Conservation (phyloP, 345 rosid genomes). For the Lepidium africanum region DNA sequence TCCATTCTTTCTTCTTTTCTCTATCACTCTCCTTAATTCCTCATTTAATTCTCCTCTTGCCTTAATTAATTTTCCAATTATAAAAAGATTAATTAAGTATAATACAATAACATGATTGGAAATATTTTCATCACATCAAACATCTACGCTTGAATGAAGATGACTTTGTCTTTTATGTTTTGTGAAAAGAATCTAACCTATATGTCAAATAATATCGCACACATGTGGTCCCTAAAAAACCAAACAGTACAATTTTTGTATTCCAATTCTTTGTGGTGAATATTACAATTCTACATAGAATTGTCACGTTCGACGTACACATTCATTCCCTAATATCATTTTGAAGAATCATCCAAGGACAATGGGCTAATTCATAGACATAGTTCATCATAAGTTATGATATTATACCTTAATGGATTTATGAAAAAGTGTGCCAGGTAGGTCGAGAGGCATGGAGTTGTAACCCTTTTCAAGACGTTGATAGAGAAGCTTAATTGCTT, state of each 20-base stretch:
- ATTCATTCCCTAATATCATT: background rate
- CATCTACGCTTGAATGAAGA: background rate
- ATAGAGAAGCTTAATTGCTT: conserved; percentile 63
- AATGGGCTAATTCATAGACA: background rate
- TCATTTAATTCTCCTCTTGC: conserved; percentile 63
- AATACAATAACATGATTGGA: background rate
- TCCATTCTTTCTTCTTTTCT: conserved; percentile 50
- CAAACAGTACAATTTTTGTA: background rate
- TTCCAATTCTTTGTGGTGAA: background rate
- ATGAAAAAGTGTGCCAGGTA: conserved; percentile 77
- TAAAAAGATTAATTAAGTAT: no score
- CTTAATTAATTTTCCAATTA: conserved; percentile 21
- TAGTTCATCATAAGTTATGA: background rate
- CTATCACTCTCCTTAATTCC: conserved; percentile 46
- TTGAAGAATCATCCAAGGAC: background rate
- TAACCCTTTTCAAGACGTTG: conserved; percentile 71
- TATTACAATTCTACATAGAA: background rate
- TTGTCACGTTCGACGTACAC: conserved; percentile 1
- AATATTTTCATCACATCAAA: conserved; percentile 5
- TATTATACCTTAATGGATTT: conserved; percentile 66
- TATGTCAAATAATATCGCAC: conserved; percentile 4
- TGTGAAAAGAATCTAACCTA: conserved; percentile 21
- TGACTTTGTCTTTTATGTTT: conserved; percentile 13
- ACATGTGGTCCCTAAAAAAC: conserved; percentile 5
- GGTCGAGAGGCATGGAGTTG: conserved; percentile 87